Evolutionary conservation across 2,329 filamentous ascomycete species (phyloP).

Genomic region (Coniosporium tulheliwenetii): DNA sequence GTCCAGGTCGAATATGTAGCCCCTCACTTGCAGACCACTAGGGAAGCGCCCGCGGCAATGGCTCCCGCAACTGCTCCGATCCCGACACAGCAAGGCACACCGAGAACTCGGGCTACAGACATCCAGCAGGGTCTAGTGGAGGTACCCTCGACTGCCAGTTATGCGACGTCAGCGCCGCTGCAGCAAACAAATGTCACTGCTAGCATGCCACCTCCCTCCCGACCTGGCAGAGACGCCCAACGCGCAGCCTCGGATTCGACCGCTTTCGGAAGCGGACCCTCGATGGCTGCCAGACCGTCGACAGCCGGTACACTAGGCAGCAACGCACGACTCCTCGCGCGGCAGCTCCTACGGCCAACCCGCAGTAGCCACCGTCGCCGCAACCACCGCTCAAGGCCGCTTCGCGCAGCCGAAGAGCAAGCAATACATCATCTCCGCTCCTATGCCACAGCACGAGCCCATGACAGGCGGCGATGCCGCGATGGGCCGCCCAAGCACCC

Average conservation of each 20-base stretch:
- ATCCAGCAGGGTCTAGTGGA: conserved; percentile 38
- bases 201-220: conserved; percentile 17
- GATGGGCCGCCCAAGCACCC: conserved; percentile 45
- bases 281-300: conserved; percentile 44
- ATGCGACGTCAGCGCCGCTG: not conserved
- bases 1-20: conserved; percentile 97
- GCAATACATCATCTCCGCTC: conserved; percentile 56
- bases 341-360: conserved; percentile 75
- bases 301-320: conserved; percentile 64
- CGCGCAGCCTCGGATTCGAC: conserved; percentile 34
- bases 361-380: conserved; percentile 69
- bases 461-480: conserved; percentile 29
- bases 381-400: conserved; percentile 76
- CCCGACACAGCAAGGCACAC: conserved; percentile 16
- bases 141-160: conserved; percentile 16
- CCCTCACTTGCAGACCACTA: conserved; percentile 69
- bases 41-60: conserved; percentile 39
- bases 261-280: conserved; percentile 20
- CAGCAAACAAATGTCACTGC: conserved; percentile 1
- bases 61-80: conserved; percentile 13
- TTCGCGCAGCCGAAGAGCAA: conserved; percentile 62
- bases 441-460: conserved; percentile 41
- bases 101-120: conserved; percentile 38
- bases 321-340: conserved; percentile 48
- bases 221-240: conserved; percentile 28